Conservation (phyloP, 1,139 yeast genomes). For the Entelexis paramagnoliae region DNA sequence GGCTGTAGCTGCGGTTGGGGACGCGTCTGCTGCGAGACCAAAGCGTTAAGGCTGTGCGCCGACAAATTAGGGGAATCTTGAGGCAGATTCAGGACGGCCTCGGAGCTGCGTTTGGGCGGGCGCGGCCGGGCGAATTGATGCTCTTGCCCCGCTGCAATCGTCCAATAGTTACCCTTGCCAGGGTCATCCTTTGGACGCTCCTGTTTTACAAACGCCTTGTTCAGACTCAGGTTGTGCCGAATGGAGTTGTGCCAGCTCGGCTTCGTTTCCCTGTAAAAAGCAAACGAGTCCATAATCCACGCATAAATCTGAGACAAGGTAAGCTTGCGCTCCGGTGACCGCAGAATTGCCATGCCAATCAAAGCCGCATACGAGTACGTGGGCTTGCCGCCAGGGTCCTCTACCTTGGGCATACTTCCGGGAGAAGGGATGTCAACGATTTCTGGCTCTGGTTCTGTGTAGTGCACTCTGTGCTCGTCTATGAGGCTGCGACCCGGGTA, state of each 20-base stretch:
- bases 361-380: constrained; percentile 90
- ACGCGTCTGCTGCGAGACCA: background rate
- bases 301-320: constrained; percentile 84
- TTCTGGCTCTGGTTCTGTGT: background rate
- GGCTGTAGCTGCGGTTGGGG: background rate
- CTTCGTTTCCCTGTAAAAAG: constrained; percentile 72
- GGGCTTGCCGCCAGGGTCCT: constrained; percentile 55
- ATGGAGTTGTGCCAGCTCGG: constrained; percentile 94
- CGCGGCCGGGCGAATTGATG: constrained; percentile 45
- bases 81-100: background rate
- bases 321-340: constrained; percentile 67
- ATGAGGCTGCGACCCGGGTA: background rate
- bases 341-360: constrained; percentile 85
- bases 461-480: background rate
- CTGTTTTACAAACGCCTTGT: constrained; percentile 81
- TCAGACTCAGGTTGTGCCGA: constrained; percentile 72
- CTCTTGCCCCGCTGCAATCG: constrained; percentile 73
- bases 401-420: constrained; percentile 34
- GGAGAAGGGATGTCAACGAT: constrained; percentile 14
- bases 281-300: constrained; percentile 86
- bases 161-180: constrained; percentile 97
- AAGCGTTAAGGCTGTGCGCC: background rate
- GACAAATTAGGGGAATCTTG: background rate
- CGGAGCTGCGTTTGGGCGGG: constrained; percentile 13
- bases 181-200: constrained; percentile 74